Conservation (phyloP, 352 stramenopile genomes). For the Globisporangium irregulare region DNA sequence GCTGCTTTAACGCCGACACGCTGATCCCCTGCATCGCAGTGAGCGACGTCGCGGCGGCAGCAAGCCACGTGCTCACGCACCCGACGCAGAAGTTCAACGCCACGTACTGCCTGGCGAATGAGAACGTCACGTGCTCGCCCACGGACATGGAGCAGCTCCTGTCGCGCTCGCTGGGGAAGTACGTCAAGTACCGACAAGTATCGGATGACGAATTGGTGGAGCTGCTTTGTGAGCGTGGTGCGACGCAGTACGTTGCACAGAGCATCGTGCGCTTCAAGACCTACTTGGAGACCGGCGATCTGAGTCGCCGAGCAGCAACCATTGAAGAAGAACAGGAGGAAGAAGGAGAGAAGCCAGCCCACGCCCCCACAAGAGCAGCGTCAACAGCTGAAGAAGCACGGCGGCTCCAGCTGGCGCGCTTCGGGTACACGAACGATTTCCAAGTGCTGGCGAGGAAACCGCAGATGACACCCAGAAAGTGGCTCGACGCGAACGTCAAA, state of each 20-base stretch:
- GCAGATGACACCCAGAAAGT: conserved; percentile 39
- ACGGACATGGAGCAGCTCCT: conserved; percentile 40
- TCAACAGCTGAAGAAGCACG: neutral
- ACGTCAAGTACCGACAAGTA: conserved; percentile 55
- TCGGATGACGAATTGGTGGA: conserved; percentile 35
- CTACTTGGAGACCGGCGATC: conserved; percentile 32
- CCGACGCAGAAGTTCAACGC: conserved; percentile 44
- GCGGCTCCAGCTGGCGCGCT: conserved; percentile 14
- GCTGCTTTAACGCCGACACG: conserved; percentile 45
- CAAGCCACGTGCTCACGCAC: conserved; percentile 44
- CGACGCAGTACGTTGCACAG: conserved; percentile 41
- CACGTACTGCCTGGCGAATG: conserved; percentile 53
- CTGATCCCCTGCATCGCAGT: conserved; percentile 66
- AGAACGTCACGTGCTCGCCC: conserved; percentile 38
- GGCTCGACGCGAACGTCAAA: conserved; percentile 35
- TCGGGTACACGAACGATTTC: conserved; percentile 55
- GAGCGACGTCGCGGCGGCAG: conserved; percentile 54
- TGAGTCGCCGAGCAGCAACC: conserved; percentile 5
- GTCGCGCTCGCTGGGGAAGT: conserved; percentile 30
- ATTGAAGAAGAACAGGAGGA: neutral
- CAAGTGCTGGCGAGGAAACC: conserved; percentile 44
- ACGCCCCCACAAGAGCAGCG: neutral
- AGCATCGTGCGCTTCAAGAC: conserved; percentile 54
- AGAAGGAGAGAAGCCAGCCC: neutral
- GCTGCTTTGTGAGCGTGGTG: conserved; percentile 51